These are phyloP conservation scores for Aspergillus latus DNA, from an alignment of 2,329 filamentous ascomycete species.

Conservation along the genomic window DNA sequence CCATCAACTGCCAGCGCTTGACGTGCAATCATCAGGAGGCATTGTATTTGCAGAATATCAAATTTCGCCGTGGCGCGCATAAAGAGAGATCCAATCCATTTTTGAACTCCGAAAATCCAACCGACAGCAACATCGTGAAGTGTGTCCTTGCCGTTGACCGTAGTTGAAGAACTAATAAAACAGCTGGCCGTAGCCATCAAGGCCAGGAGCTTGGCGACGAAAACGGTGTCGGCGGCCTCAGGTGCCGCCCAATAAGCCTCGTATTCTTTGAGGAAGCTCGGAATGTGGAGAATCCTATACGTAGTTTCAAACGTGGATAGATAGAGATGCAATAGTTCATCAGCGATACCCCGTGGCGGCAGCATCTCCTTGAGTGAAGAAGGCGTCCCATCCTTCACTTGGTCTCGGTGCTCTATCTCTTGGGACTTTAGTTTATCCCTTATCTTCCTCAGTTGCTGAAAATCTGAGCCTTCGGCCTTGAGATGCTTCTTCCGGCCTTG, in stretches of 20 bases:
- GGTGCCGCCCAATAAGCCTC: conserved; percentile 54
- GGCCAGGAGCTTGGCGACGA: conserved; percentile 47
- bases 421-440: conserved; percentile 30
- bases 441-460: conserved; percentile 30
- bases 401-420: conserved; percentile 31
- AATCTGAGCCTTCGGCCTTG: conserved; percentile 25
- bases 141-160: conserved; percentile 32
- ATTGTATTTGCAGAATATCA: conserved; percentile 35
- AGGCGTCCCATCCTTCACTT: conserved; percentile 31
- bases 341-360: conserved; percentile 47
- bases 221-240: conserved; percentile 42
- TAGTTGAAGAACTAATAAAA: conserved; percentile 28
- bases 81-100: conserved; percentile 34
- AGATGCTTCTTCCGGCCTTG: conserved; percentile 21
- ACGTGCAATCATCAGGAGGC: conserved; percentile 36
- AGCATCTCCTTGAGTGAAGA: conserved; percentile 40
- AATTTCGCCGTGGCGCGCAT: conserved; percentile 33
- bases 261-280: conserved; percentile 58
- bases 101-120: conserved; percentile 39
- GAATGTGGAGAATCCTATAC: conserved; percentile 58
- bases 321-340: conserved; percentile 55
- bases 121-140: conserved; percentile 51
- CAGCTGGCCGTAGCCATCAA: conserved; percentile 48
- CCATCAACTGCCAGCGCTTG: conserved; percentile 32
- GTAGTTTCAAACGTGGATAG: conserved; percentile 58